Base-by-base conservation (phyloP, 73 alveolate species). In the Paramecium sexaurelia region DNA sequence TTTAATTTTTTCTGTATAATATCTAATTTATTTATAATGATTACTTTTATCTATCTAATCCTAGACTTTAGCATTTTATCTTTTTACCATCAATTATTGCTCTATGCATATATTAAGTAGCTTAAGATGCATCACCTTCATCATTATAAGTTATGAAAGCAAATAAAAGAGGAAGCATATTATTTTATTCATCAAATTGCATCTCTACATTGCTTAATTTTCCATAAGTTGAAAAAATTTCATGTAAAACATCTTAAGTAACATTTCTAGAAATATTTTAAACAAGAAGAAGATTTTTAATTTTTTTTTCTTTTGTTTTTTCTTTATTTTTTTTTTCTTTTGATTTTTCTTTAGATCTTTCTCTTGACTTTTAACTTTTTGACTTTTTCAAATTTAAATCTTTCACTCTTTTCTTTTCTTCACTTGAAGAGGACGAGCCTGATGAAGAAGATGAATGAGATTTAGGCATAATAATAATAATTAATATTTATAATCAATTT, bases 121-220 rank as follows among this genome's bases (percentile, higher is more conserved):
- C 86, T 71, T 71, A 37, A 1, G 55, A 71, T 11, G 86, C 86
- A 71, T 71, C 86, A 11, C 86, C 86, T n/a, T 71, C 86, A 71
- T 71, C 57, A 35, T 20, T 71, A 71, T 35, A 71, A 27, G 56
- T 71, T 13, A 71, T 71, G 17, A 71, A 71, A 19, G 86, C 86
- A 71, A 71, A 35, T 71, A 27, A 40, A 19, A 71, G 43, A 2
- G 86, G 86, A 19, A 71, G 56, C 37, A 27, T 71, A 71, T 71
- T 71, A 32, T 71, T 71, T 37, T 71, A 35, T 37, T 71, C 86
- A 71, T 71, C 86, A 29, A 71, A 19, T 37, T 71, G 35, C 86
- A 71, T 71, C 32, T 71, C 55, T 7, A 71, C 56, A 35, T 36
- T 35, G 13, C 19, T 35, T 71, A 71, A n/a, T 9, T 71, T 37